Base-by-base conservation (phyloP, 1,139 yeast species). In the Magnusiomyces paraingens region DNA sequence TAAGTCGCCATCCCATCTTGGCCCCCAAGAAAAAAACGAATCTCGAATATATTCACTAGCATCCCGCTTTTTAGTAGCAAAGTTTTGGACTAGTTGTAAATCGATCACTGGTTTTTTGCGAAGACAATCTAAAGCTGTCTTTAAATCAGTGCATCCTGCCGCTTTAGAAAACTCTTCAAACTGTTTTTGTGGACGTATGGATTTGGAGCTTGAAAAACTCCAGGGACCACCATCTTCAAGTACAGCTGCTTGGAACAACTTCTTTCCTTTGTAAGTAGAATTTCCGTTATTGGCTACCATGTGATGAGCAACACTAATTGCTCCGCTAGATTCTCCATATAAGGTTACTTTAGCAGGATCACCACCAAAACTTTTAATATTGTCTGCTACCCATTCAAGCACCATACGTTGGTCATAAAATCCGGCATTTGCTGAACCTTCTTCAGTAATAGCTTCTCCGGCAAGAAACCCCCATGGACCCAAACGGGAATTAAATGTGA, bases 261-360 rank as follows among this genome's bases (percentile, higher is more conserved):
- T 52, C 18, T 56, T 57, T 12, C 52, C 52, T 35, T 51, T 50
- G 17, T 14, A 14, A 21, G 39, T 39, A 17, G 41, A 38, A 26
- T 50, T 26, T 12, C 62, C 55, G 14, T 57, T 54, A 18, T 61
- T 57, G 1, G 65, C 52, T 2, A 57, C 49, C 51, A 67, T 17
- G 26, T 65, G 61, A 50, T 62, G 59, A 4, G 61, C 60, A 36
- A 66, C 65, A 17, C 68, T 60, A 18, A 62, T 59, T 1, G 68
- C 68, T 17, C 72, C 72, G 0, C 72, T 71, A 44, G 64, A 58
- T 57, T 69, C 70, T 22, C 72, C 72, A 63, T 64, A 58, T 14
- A 66, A 58, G 1, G 68, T 64, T 14, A 68, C 59, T 47, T 58
- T 61, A 2, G 57, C 57, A 6, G 67, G 62, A 53, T 70, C 64